Percentiles rank a stretch among this genome's conserved stretches.
phyloP scores from a whole-genome alignment of 305 asterid genomes.

The Fraxinus floribunda region DNA sequence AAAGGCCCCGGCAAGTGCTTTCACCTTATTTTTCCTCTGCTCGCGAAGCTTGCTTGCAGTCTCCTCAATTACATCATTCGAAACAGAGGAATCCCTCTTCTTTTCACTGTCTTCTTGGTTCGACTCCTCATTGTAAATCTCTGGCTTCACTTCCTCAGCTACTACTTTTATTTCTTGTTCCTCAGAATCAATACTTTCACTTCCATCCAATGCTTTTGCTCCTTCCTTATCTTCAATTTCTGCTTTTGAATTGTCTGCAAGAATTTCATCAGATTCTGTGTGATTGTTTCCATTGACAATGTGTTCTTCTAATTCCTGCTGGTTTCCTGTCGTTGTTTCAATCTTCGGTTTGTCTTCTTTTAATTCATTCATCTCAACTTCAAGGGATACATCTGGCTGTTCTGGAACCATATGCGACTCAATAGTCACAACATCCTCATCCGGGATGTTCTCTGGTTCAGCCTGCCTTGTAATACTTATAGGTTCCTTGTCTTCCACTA shows the following conservation, averaged over 20 bases:
- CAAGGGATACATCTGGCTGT: conserved; percentile 7
- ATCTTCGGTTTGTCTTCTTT: conserved; percentile 17
- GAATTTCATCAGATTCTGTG: conserved; percentile 20
- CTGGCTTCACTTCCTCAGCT: conserved; percentile 22
- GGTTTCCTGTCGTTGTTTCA: not conserved
- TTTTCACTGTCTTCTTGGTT: not conserved
- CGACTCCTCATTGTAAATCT: conserved; percentile 20
- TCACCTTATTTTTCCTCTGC: conserved; percentile 61
- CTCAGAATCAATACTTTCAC: conserved; percentile 24
- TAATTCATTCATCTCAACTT: conserved; percentile 17
- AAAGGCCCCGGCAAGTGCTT: conserved; percentile 69
- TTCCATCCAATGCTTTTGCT: conserved; percentile 3
- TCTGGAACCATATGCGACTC: conserved; percentile 11
- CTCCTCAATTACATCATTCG: conserved; percentile 62
- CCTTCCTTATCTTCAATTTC: conserved; percentile 32
- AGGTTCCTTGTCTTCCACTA: conserved; percentile 21
- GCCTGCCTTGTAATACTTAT: not conserved
- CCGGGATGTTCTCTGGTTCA: conserved; percentile 17
- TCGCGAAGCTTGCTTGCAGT: conserved; percentile 51
- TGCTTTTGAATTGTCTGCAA: conserved; percentile 26
- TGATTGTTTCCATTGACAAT: conserved; percentile 1
- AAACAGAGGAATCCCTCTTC: conserved; percentile 44
- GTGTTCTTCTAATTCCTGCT: conserved; percentile 21
- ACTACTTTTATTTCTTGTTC: conserved; percentile 27
- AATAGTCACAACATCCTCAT: conserved; percentile 19